Evolutionary conservation across 495 filamentous ascomycete genomes (phyloP).

Genomic region (Penicillium canescens): DNA sequence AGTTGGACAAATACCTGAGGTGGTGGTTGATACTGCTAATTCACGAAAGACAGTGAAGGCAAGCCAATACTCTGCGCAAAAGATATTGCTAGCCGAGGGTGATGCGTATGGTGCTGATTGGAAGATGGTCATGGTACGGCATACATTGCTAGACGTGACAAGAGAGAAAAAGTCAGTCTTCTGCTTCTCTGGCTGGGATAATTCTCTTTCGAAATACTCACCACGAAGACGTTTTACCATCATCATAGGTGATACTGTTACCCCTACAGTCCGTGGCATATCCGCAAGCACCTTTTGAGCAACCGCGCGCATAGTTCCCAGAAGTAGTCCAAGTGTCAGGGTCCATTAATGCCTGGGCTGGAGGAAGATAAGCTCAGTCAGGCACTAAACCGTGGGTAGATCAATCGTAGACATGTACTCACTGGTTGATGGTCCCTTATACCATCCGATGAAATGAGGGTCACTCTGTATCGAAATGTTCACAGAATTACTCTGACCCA

Average conservation of each 20-base stretch:
- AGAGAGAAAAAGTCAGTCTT: background rate
- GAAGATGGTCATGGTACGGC: constrained; percentile 14
- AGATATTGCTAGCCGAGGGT: constrained; percentile 8
- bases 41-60: constrained; percentile 7
- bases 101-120: constrained; percentile 3
- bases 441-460: constrained; percentile 11
- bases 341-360: constrained; percentile 10
- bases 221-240: background rate
- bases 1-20: background rate
- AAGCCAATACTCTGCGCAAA: constrained; percentile 7
- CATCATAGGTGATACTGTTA: constrained; percentile 2
- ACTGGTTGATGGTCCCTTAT: constrained; percentile 6
- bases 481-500: background rate
- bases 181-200: background rate
- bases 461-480: constrained; percentile 1
- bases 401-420: background rate
- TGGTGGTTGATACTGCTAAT: constrained; percentile 8
- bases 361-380: too few species aligned
- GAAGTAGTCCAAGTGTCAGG: constrained; percentile 4
- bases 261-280: constrained; percentile 1
- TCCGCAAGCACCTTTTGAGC: constrained; percentile 1
- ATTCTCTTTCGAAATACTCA: background rate
- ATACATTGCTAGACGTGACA: background rate
- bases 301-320: constrained; percentile 8
- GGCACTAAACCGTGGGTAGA: too few species aligned